These are phyloP conservation scores for Candida odintsovae DNA, from an alignment of 805 yeast species.

Conservation along the genomic window DNA sequence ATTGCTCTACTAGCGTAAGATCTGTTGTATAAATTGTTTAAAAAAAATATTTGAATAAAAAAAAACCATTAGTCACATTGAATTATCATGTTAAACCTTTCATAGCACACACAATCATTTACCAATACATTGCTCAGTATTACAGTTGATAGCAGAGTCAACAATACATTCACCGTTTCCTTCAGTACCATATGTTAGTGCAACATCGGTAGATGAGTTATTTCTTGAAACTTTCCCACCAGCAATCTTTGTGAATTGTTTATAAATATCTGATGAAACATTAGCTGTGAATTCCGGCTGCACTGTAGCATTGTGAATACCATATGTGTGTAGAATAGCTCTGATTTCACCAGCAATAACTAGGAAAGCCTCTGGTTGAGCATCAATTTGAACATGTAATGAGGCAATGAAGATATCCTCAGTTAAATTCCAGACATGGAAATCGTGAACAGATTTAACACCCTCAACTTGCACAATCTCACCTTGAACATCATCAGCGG, in stretches of 20 bases:
- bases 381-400: constrained; percentile 72
- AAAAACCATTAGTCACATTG: no score
- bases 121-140: constrained; percentile 37
- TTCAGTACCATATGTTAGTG: constrained; percentile 26
- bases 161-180: constrained; percentile 38
- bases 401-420: constrained; percentile 86
- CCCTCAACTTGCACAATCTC: constrained; percentile 66
- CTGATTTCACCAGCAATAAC: constrained; percentile 71
- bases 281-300: constrained; percentile 78
- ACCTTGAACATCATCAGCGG: constrained; percentile 65
- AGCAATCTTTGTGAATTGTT: constrained; percentile 29
- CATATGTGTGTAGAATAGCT: constrained; percentile 72
- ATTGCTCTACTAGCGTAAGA: neutral
- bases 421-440: constrained; percentile 94
- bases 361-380: constrained; percentile 60
- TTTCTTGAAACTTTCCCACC: constrained; percentile 25
- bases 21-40: neutral
- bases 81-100: neutral
- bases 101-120: neutral
- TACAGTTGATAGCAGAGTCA: constrained; percentile 49
- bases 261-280: constrained; percentile 26
- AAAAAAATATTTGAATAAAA: no score
- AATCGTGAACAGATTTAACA: constrained; percentile 84
- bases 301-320: constrained; percentile 89
- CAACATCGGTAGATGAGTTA: constrained; percentile 17